These are phyloP conservation scores for Penicillium nordicum DNA, from an alignment of 2,329 filamentous ascomycete genomes.

Conservation along the genomic window DNA sequence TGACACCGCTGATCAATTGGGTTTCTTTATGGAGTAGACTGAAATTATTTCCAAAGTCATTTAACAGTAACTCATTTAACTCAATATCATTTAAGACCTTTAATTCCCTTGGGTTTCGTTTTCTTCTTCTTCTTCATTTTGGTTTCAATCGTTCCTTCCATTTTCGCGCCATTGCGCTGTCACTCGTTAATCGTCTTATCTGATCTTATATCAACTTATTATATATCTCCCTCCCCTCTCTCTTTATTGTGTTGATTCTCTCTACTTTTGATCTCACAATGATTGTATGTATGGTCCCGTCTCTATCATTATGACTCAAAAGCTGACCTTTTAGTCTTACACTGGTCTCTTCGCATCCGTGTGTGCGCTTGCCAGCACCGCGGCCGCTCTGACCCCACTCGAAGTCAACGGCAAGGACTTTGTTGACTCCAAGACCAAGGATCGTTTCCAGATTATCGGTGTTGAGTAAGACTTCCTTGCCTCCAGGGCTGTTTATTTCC, in stretches of 20 bases:
- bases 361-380: conserved; percentile 45
- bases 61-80: background rate
- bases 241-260: background rate
- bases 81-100: background rate
- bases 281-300: conserved; percentile 19
- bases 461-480: conserved; percentile 50
- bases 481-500: background rate
- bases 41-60: background rate
- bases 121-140: background rate
- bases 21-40: background rate
- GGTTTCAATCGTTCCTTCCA: conserved; percentile 11
- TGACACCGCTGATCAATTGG: background rate
- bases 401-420: conserved; percentile 60
- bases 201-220: background rate
- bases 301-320: background rate
- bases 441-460: conserved; percentile 61
- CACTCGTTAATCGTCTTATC: conserved; percentile 18
- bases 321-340: conserved; percentile 23
- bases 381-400: conserved; percentile 54
- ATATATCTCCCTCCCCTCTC: background rate
- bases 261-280: conserved; percentile 16
- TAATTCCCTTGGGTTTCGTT: background rate
- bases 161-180: conserved; percentile 17
- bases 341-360: conserved; percentile 39
- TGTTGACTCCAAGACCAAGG: conserved; percentile 55